phyloP scores from a whole-genome alignment of 169 alveolate species.

The Plasmodium malariae region DNA sequence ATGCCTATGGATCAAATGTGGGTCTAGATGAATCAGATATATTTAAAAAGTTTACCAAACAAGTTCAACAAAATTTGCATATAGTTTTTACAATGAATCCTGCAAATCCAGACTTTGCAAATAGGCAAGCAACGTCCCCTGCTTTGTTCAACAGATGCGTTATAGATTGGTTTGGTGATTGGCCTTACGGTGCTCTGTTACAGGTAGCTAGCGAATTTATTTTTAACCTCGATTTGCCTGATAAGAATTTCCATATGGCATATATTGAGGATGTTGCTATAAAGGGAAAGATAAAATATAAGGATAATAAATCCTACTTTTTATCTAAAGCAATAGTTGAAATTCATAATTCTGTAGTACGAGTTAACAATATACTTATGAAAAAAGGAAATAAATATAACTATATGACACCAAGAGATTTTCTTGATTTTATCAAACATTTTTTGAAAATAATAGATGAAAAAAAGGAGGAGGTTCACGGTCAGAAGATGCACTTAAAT shows the following conservation, averaged over 20 bases:
- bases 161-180: conserved; percentile 99
- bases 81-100: conserved; percentile 99
- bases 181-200: conserved; percentile 95
- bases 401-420: conserved; percentile 94
- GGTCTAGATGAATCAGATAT: conserved; percentile 96
- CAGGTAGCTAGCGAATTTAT: conserved; percentile 96
- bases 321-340: conserved; percentile 74
- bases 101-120: conserved; percentile 97
- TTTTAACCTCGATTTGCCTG: conserved; percentile 82
- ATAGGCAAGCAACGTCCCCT: conserved; percentile 97
- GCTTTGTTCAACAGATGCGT: conserved; percentile 98
- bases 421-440: conserved; percentile 96
- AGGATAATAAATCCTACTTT: conserved; percentile 50
- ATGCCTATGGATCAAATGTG: conserved; percentile 88
- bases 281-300: conserved; percentile 63
- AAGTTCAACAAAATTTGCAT: conserved; percentile 96
- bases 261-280: conserved; percentile 54
- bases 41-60: conserved; percentile 94
- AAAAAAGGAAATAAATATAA: conserved; percentile 73
- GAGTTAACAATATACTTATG: conserved; percentile 43
- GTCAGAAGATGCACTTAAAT: conserved; percentile 94
- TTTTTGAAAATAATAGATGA: conserved; percentile 92
- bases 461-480: conserved; percentile 93
- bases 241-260: conserved; percentile 58
- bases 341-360: conserved; percentile 56